A percentile compares a stretch with the other conserved stretches of the same genome.
Evolutionary conservation across 805 yeast genomes (phyloP).

Genomic region (Suhomyces canberraensis): DNA sequence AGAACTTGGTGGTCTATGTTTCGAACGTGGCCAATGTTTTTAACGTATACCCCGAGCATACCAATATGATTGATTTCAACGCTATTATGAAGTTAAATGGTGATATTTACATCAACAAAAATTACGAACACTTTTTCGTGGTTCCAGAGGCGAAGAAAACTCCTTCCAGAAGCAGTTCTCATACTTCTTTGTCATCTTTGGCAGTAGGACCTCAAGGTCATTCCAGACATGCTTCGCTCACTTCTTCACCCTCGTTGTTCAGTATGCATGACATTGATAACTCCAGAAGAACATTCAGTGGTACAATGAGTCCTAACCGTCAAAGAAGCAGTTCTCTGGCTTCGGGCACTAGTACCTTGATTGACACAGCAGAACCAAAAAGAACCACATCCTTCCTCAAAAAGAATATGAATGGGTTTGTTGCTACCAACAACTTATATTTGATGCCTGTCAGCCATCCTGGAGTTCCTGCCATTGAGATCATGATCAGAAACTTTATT

Average conservation of each 20-base stretch:
- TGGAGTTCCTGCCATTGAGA: slow-evolving; percentile 69
- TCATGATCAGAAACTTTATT: slow-evolving; percentile 64
- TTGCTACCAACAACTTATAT: slow-evolving; percentile 46
- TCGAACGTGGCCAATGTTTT: slow-evolving; percentile 43
- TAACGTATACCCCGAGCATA: slow-evolving; percentile 59
- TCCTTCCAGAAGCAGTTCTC: slow-evolving; percentile 16
- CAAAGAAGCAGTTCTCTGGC: slow-evolving; percentile 6
- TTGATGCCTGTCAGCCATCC: slow-evolving; percentile 72
- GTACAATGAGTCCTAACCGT: slow-evolving; percentile 1
- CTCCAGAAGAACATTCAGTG: slow-evolving; percentile 10
- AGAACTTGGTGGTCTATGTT: slow-evolving; percentile 50
- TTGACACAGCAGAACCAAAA: slow-evolving; percentile 5
- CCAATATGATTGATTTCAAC: slow-evolving; percentile 54
- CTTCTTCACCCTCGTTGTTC: slow-evolving; percentile 30
- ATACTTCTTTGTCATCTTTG: slow-evolving; percentile 16
- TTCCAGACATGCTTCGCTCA: slow-evolving; percentile 20
- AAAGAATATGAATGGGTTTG: slow-evolving; percentile 27
- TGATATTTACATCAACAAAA: slow-evolving; percentile 46
- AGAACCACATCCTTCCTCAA: slow-evolving; percentile 23
- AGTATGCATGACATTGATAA: slow-evolving; percentile 20
- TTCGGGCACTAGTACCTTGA: background rate
- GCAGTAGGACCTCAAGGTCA: slow-evolving; percentile 10
- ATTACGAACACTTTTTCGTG: slow-evolving; percentile 30
- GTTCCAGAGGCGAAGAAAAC: slow-evolving; percentile 2
- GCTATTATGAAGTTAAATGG: slow-evolving; percentile 56